Percentiles rank a stretch among this genome's conserved stretches.
Evolutionary conservation across 202 grass and related monocot species (phyloP).

Genomic region (Panicum virgatum): DNA sequence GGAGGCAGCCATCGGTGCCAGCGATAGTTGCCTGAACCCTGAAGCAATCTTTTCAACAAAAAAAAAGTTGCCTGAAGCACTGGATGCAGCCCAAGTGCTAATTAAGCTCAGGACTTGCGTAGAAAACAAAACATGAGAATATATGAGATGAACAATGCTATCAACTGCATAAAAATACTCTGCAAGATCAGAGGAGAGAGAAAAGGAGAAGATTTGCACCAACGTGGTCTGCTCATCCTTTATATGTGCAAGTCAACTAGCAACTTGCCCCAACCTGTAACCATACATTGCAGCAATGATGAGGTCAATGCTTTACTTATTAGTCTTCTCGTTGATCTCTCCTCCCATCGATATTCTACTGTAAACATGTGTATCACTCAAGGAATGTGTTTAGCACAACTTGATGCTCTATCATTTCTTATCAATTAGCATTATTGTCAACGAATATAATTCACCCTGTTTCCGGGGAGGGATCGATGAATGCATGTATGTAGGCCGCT

Average conservation of each 20-base stretch:
- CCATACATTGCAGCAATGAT: not conserved
- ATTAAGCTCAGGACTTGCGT: not conserved
- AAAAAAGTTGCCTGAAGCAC: not conserved
- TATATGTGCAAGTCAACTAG: slow-evolving; percentile 11
- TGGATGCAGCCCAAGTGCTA: not conserved
- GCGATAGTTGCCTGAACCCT: not conserved
- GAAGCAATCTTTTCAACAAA: too few relatives aligned
- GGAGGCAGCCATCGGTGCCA: not conserved
- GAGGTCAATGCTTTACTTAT: slow-evolving; percentile 18
- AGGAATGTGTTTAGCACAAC: slow-evolving; percentile 32
- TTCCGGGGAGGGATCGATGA: slow-evolving; percentile 1
- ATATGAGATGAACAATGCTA: not conserved
- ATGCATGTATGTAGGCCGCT: not conserved
- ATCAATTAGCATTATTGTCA: not conserved
- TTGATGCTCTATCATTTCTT: not conserved
- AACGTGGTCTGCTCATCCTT: slow-evolving; percentile 1
- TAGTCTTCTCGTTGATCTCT: not conserved
- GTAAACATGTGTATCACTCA: not conserved
- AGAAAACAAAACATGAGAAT: not conserved
- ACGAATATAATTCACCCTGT: not conserved
- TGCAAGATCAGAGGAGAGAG: not conserved
- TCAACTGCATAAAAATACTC: not conserved
- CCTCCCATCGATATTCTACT: not conserved
- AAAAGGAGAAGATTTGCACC: not conserved
- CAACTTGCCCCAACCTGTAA: not conserved